A percentile compares a stretch with the other conserved stretches of the same genome.
Conservation (phyloP, 805 yeast genomes). For the Yarrowia sp. region DNA sequence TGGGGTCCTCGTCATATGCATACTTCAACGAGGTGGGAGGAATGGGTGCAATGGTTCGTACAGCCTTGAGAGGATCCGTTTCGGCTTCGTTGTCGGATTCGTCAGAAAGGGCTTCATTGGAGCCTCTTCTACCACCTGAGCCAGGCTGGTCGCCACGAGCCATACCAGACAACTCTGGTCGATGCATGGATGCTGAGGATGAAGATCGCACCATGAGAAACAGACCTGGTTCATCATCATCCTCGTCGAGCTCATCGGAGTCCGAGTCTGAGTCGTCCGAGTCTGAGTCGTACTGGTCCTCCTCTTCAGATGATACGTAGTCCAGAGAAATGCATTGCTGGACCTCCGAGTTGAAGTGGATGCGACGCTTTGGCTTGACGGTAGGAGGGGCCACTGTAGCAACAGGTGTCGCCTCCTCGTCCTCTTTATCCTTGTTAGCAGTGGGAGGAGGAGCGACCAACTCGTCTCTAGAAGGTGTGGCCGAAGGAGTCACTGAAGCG, state of each 20-base stretch:
- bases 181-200: conserved; percentile 36
- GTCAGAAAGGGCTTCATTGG: background rate
- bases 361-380: conserved; percentile 54
- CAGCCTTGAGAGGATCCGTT: conserved; percentile 25
- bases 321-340: conserved; percentile 87
- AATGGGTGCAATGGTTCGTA: conserved; percentile 65
- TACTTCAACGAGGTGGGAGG: conserved; percentile 86
- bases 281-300: conserved; percentile 27
- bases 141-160: conserved; percentile 12
- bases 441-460: conserved; percentile 2
- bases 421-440: background rate
- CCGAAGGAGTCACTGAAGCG: conserved; percentile 4
- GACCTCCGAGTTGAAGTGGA: conserved; percentile 91
- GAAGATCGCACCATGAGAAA: conserved; percentile 52
- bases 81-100: background rate
- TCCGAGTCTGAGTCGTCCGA: conserved; percentile 32
- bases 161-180: conserved; percentile 29
- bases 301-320: conserved; percentile 32
- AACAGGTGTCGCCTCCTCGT: background rate
- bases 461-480: background rate
- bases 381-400: background rate
- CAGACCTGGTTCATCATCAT: conserved; percentile 65
- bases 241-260: conserved; percentile 44
- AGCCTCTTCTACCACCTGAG: background rate
- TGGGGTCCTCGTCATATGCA: conserved; percentile 63